These are phyloP conservation scores for Aspergillus clavatus DNA, from an alignment of 2,329 filamentous ascomycete genomes.

Conservation along the genomic window DNA sequence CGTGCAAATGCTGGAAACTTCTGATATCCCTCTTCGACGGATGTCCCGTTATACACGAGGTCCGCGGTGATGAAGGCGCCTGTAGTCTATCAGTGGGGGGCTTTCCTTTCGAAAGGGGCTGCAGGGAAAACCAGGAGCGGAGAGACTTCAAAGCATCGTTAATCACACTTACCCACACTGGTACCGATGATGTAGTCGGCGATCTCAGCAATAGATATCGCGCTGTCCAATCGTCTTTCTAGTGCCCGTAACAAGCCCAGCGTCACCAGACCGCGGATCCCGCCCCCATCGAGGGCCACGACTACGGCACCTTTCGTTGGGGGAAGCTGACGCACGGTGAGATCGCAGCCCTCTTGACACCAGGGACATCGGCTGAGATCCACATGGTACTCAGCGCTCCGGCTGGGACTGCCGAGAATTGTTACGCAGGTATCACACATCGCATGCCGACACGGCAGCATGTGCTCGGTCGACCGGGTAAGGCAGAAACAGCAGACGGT, in stretches of 20 bases:
- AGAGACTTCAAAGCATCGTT: neutral
- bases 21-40: constrained; percentile 7
- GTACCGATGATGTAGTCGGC: constrained; percentile 11
- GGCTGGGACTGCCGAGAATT: constrained; percentile 8
- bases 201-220: constrained; percentile 2
- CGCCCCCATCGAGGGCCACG: constrained; percentile 16
- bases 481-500: constrained; percentile 12
- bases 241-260: constrained; percentile 13
- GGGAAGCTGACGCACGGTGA: constrained; percentile 12
- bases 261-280: constrained; percentile 15
- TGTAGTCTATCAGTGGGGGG: neutral
- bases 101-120: too few species aligned
- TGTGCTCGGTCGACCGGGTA: constrained; percentile 14
- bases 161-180: constrained; percentile 15
- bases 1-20: constrained; percentile 16
- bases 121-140: too few species aligned
- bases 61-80: constrained; percentile 14
- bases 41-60: constrained; percentile 10
- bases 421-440: constrained; percentile 16
- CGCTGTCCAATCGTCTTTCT: constrained; percentile 11
- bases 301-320: constrained; percentile 16
- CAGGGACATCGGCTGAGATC: constrained; percentile 7
- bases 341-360: neutral
- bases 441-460: constrained; percentile 15
- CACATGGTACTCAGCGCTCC: constrained; percentile 5